Base-by-base conservation (phyloP, 345 rosid genomes). In the Linum usitatissimum region DNA sequence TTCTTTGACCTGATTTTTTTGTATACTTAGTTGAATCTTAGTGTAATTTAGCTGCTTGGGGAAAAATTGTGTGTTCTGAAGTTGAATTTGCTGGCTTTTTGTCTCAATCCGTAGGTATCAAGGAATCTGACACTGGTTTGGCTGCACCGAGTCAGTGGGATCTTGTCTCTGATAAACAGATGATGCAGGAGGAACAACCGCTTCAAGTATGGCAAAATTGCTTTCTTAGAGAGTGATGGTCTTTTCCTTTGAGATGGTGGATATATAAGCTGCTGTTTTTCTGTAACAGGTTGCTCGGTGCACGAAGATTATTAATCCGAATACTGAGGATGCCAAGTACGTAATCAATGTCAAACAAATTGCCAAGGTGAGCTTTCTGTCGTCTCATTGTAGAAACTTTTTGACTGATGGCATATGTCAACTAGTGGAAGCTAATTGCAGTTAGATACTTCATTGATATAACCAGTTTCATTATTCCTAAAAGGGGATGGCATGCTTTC, bases 111-210 rank as follows among this genome's bases (percentile, higher is more conserved):
- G 18, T 31, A 89, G 98, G 96, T 65, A 93, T 93, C 57, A 93
- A 93, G 79, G 99, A 93, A 73, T 93, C 99, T 48, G 99, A 90
- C 59, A 93, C 97, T 45, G 97, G 99, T 13, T 75, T 93, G 69
- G 97, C 97, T 67, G 87, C 96, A 55, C 99, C 99, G 5, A 90
- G 97, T 66, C 99, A 93, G 55, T 93, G 99, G 99, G 99, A 93
- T 81, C 99, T 93, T 63, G 99, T 93, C 15, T 93, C 99, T 1
- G 99, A 93, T 65, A 93, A 93, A 64, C 96, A 90, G 66, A 93
- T 93, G 99, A 93, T 93, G 99, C 99, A 93, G 70, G 99, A 93
- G 70, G 99, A 93, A 75, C 97, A 93, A 64, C 99, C 97, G 7
- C 95, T 93, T 58, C 99, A 93, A 83, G 78, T 71, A 38, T 17